Evolutionary conservation across 495 filamentous ascomycete species (phyloP).

Genomic region (Neurospora tetraspora): DNA sequence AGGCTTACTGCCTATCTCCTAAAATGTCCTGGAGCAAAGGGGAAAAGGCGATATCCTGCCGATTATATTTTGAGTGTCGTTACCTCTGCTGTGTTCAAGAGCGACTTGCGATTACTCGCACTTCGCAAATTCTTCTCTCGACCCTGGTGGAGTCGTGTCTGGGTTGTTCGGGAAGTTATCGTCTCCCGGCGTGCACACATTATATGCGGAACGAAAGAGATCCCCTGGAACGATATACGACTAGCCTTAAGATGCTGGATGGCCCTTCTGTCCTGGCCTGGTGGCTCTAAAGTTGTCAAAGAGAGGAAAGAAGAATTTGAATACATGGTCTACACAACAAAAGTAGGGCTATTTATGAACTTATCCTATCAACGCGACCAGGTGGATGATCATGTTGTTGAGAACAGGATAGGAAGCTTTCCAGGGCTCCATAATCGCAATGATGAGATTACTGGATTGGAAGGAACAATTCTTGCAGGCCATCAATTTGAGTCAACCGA

Average conservation of each 20-base stretch:
- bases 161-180: not conserved
- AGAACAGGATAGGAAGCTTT: not conserved
- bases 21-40: not conserved
- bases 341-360: not conserved
- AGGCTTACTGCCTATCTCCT: not conserved
- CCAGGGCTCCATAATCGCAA: not conserved
- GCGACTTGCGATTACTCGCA: not conserved
- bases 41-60: not conserved
- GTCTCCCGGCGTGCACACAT: not conserved
- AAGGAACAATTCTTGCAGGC: not conserved
- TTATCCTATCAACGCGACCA: not conserved
- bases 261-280: too few relatives aligned
- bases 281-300: not conserved
- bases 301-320: not conserved
- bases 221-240: not conserved
- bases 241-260: not conserved
- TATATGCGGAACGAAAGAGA: not conserved
- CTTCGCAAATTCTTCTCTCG: not conserved
- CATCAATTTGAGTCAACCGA: not conserved
- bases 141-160: not conserved
- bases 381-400: not conserved
- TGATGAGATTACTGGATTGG: not conserved
- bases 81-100: not conserved
- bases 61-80: not conserved
- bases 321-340: not conserved